Conservation (phyloP, 2,329 filamentous ascomycete species). For the Lomentospora prolificans region DNA sequence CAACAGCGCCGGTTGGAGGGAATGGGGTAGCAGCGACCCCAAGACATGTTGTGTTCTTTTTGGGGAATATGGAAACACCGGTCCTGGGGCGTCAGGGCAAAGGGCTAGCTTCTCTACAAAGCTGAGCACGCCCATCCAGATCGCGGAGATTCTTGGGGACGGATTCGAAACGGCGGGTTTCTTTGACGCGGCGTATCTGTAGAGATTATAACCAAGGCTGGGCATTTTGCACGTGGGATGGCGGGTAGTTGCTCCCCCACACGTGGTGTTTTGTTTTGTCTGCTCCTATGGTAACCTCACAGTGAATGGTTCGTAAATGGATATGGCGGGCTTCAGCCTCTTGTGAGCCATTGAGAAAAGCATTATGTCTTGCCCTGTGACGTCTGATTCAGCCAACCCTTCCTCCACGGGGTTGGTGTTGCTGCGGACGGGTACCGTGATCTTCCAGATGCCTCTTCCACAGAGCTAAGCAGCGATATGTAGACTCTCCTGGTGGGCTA, state of each 20-base stretch:
- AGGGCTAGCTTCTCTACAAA: slow-evolving; percentile 34
- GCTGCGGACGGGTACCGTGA: neutral
- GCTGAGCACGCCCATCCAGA: slow-evolving; percentile 14
- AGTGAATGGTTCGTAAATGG: no score
- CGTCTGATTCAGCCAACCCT: neutral
- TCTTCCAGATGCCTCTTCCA: neutral
- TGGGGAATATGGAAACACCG: slow-evolving; percentile 50
- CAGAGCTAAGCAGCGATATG: neutral
- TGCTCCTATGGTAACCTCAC: no score
- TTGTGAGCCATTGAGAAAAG: no score
- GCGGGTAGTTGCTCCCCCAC: no score
- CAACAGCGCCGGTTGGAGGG: slow-evolving; percentile 47
- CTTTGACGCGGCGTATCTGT: neutral
- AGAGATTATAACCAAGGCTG: neutral
- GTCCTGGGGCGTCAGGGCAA: slow-evolving; percentile 41
- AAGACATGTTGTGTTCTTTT: slow-evolving; percentile 43
- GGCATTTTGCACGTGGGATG: no score
- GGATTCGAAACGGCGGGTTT: neutral
- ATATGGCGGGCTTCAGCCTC: no score
- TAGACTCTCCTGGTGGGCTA: no score
- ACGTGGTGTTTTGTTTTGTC: neutral
- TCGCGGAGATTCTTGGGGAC: neutral
- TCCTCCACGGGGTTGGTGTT: neutral
- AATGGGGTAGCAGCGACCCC: slow-evolving; percentile 40
- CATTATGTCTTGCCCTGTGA: no score